Conservation (phyloP, 2,329 filamentous ascomycete genomes). For the Calonectria pseudoturangicola region DNA sequence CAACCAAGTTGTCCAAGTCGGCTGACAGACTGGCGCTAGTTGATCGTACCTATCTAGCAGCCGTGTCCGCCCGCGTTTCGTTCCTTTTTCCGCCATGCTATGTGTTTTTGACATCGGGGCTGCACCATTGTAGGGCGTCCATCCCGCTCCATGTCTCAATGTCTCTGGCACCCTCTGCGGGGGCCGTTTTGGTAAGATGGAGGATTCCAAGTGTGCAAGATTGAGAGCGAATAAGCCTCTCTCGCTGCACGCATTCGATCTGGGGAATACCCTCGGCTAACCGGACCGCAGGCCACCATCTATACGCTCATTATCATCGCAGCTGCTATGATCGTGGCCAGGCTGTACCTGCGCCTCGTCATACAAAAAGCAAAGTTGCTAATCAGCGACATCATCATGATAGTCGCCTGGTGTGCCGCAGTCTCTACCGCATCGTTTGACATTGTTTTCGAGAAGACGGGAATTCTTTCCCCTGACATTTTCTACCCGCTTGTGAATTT, state of each 20-base stretch:
- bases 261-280: neutral
- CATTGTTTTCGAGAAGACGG: slow-evolving; percentile 26
- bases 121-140: neutral
- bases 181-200: slow-evolving; percentile 12
- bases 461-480: slow-evolving; percentile 7
- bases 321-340: slow-evolving; percentile 6
- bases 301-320: slow-evolving; percentile 1
- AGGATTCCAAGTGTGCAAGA: neutral
- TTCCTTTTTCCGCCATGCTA: neutral
- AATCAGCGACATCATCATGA: slow-evolving; percentile 44
- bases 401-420: slow-evolving; percentile 43
- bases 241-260: neutral
- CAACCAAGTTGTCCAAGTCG: neutral
- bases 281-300: slow-evolving; percentile 12
- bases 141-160: slow-evolving; percentile 11
- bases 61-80: slow-evolving; percentile 8
- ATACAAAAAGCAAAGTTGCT: slow-evolving; percentile 44
- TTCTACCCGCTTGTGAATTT: slow-evolving; percentile 14
- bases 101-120: neutral
- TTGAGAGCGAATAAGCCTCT: neutral
- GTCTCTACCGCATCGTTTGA: slow-evolving; percentile 34
- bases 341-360: slow-evolving; percentile 42
- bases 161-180: slow-evolving; percentile 22
- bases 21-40: neutral
- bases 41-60: slow-evolving; percentile 3